These are phyloP conservation scores for Caryocar brasiliense DNA, from an alignment of 441 rosid species.

Conservation along the genomic window DNA sequence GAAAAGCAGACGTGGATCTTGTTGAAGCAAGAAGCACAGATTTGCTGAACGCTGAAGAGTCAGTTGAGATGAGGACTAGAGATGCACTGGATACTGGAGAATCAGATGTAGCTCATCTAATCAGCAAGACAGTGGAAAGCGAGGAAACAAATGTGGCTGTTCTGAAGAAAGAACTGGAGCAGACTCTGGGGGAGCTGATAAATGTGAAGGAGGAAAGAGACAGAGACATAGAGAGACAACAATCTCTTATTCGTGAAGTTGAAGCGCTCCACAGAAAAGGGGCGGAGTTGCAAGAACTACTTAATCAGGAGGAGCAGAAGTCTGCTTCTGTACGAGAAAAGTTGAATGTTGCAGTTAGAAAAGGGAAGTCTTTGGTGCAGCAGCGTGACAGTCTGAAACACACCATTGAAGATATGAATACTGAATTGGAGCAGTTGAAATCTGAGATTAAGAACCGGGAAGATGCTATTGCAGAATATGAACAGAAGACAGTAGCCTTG, in stretches of 20 bases:
- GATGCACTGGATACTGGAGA: constrained; percentile 15
- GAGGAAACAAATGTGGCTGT: constrained; percentile 33
- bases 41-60: too few species aligned
- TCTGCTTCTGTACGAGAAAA: constrained; percentile 78
- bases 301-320: constrained; percentile 84
- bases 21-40: constrained; percentile 39
- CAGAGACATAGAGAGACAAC: constrained; percentile 44
- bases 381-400: constrained; percentile 79
- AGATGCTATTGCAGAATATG: constrained; percentile 45
- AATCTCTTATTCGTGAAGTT: constrained; percentile 49
- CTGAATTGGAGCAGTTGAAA: constrained; percentile 57
- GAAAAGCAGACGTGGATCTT: constrained; percentile 23
- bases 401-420: constrained; percentile 59
- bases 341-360: constrained; percentile 87
- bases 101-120: constrained; percentile 25
- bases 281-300: constrained; percentile 55
- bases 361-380: constrained; percentile 96
- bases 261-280: constrained; percentile 52
- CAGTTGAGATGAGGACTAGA: constrained; percentile 6
- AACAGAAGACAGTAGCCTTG: constrained; percentile 51
- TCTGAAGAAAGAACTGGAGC: constrained; percentile 70
- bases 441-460: constrained; percentile 55
- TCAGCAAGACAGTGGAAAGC: constrained; percentile 31
- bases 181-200: constrained; percentile 45
- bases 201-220: constrained; percentile 71